Percentiles rank a stretch among this genome's conserved stretches.
phyloP scores from a whole-genome alignment of 495 filamentous ascomycete genomes.

The Venustampulla echinocandica region DNA sequence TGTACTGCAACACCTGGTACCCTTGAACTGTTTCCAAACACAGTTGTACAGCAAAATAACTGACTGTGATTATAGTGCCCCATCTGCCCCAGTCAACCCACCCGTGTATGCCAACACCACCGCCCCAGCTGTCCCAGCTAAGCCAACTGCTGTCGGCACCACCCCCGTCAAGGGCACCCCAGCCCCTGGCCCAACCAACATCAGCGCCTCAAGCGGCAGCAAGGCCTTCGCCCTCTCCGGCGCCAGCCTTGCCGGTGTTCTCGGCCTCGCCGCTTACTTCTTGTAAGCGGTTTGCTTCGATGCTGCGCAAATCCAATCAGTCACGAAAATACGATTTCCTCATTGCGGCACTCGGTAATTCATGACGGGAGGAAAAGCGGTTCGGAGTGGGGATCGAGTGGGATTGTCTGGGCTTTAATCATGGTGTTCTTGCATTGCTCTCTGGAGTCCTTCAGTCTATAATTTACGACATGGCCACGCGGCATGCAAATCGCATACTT shows the following conservation, averaged over 20 bases:
- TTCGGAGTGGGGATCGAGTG: conserved; percentile 19
- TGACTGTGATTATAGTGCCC: conserved; percentile 14
- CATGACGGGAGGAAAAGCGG: conserved; percentile 31
- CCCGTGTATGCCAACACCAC: conserved; percentile 27
- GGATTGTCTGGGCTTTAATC: conserved; percentile 21
- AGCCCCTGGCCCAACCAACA: conserved; percentile 31
- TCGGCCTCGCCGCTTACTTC: conserved; percentile 64
- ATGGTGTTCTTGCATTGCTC: conserved; percentile 31
- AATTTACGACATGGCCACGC: conserved; percentile 25
- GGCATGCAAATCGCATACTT: conserved; percentile 26
- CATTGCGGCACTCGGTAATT: conserved; percentile 18
- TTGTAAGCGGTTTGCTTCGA: conserved; percentile 50
- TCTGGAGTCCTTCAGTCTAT: conserved; percentile 27
- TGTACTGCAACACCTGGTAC: conserved; percentile 61
- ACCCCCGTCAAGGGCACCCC: conserved; percentile 23
- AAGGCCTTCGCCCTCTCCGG: conserved; percentile 51
- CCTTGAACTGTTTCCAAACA: conserved; percentile 17
- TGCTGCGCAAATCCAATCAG: conserved; percentile 10
- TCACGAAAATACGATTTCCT: conserved; percentile 16
- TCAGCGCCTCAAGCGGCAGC: conserved; percentile 55
- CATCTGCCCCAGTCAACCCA: conserved; percentile 10
- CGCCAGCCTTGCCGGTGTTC: conserved; percentile 62
- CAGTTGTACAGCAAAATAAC: conserved; percentile 5
- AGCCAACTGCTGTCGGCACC: conserved; percentile 27
- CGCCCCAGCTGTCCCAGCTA: conserved; percentile 17